Evolutionary conservation across 805 yeast species (phyloP), one percentile per base, ranked within the genome.

Genomic region (Kodamaea restingae): DNA sequence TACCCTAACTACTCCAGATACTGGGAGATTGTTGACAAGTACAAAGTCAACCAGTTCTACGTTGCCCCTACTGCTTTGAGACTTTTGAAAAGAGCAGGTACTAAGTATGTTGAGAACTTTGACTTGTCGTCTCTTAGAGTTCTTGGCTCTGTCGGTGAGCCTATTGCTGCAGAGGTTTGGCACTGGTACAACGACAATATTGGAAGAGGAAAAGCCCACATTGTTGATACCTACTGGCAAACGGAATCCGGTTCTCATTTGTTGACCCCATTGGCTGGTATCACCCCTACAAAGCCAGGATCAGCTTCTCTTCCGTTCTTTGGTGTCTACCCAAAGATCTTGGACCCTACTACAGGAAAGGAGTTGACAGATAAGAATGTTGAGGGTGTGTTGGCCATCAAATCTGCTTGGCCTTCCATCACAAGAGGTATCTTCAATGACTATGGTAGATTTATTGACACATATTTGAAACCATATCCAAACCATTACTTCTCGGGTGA

Each of bases 51-150:
- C 40, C 97, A 90, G 60, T 91, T 93, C 72, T 93, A 93, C 65
- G 96, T 93, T 50, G 98, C 98, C 5, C 98, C 98, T 60, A 93
- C 98, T 30, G 98, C 98, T 12, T 75, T 93, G 58, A 83, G 98
- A 65, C 75, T 93, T 60, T 81, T 93, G 62, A 76, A 74, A 60
- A 78, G 90, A 62, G 95, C 95, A 38, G 98, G 98, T 53, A 87
- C 86, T 60, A 76, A 79, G 35, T 85, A 75, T 59, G 86, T 93
- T 58, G 78, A 74, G 44, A 80, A 83, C 51, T 88, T 82, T 60
- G 93, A 88, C 61, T 76, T 88, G 48, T 76, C 84, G 15, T 80
- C 95, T n/a, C 67, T 93, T 56, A 83, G 98, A 64, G 88, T 88
- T 15, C 74, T 91, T 49, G 98, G 98, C 43, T 87, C 97, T 12